Evolutionary conservation across 106 monocot genomes (phyloP).

Genomic region (Acanthochlamys bracteata): DNA sequence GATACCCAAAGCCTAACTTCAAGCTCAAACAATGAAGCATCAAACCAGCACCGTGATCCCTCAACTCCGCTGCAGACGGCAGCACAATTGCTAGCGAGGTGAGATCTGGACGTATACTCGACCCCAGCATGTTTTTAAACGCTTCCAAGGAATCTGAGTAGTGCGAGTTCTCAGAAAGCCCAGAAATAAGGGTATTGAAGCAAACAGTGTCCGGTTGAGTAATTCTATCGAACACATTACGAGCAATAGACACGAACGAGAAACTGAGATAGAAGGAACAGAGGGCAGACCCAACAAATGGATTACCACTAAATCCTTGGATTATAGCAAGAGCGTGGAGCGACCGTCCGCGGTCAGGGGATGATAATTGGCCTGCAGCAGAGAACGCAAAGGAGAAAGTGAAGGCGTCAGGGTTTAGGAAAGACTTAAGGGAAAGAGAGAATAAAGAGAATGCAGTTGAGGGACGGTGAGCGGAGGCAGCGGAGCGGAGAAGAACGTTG

Average conservation of each 20-base stretch:
- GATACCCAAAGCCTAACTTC: conserved; percentile 25
- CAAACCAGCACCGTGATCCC: conserved; percentile 28
- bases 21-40: conserved; percentile 35
- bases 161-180: conserved; percentile 22
- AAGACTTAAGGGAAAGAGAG: conserved; percentile 23
- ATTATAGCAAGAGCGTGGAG: conserved; percentile 45
- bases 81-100: conserved; percentile 52
- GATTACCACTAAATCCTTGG: conserved; percentile 26
- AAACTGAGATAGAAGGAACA: conserved; percentile 37
- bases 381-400: conserved; percentile 33
- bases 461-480: conserved; percentile 8
- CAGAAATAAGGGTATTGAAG: conserved; percentile 65
- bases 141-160: conserved; percentile 18
- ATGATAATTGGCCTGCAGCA: conserved; percentile 14
- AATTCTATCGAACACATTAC: conserved; percentile 71
- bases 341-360: conserved; percentile 10
- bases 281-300: conserved; percentile 53
- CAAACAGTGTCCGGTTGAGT: conserved; percentile 42
- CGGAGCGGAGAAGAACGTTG: conserved; percentile 51
- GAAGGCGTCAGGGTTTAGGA: conserved; percentile 37
- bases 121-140: conserved; percentile 26
- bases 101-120: conserved; percentile 17
- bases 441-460: conserved; percentile 15
- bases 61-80: conserved; percentile 46
- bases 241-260: conserved; percentile 21